Conservation (phyloP, 805 yeast species). For the Myxozyma monticola region DNA sequence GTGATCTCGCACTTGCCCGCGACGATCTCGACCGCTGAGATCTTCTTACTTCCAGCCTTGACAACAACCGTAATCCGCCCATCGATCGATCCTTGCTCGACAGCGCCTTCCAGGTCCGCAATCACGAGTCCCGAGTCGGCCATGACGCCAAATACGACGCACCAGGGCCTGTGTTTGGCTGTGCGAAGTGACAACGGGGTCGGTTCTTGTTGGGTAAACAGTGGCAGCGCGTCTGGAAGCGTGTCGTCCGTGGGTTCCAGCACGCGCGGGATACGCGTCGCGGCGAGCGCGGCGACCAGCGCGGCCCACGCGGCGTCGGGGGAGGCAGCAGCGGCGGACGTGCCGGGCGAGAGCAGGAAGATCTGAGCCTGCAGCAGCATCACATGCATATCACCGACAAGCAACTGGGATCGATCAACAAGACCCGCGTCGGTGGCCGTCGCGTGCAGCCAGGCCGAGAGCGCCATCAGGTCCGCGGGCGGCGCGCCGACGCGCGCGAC, state of each 20-base stretch:
- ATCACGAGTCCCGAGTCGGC: conserved; percentile 6
- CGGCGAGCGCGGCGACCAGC: conserved; percentile 56
- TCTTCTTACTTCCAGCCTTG: not conserved
- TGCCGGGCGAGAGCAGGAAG: conserved; percentile 72
- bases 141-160: conserved; percentile 21
- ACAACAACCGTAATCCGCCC: conserved; percentile 15
- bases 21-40: conserved; percentile 6
- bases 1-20: conserved; percentile 16
- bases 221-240: not conserved
- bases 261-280: conserved; percentile 54
- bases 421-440: conserved; percentile 57
- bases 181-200: not conserved
- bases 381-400: conserved; percentile 36
- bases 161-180: conserved; percentile 16
- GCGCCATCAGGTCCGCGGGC: conserved; percentile 79
- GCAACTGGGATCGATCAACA: conserved; percentile 49
- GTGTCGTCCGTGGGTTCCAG: conserved; percentile 4
- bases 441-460: conserved; percentile 66
- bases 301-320: conserved; percentile 75
- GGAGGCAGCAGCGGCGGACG: conserved; percentile 76
- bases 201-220: too few species aligned
- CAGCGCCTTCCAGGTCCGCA: conserved; percentile 27
- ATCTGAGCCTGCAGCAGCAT: conserved; percentile 67
- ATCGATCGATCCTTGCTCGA: conserved; percentile 23
- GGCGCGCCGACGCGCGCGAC: conserved; percentile 64